Conservation (phyloP, 495 filamentous ascomycete genomes). For the Hypoxylon crocopeplum region DNA sequence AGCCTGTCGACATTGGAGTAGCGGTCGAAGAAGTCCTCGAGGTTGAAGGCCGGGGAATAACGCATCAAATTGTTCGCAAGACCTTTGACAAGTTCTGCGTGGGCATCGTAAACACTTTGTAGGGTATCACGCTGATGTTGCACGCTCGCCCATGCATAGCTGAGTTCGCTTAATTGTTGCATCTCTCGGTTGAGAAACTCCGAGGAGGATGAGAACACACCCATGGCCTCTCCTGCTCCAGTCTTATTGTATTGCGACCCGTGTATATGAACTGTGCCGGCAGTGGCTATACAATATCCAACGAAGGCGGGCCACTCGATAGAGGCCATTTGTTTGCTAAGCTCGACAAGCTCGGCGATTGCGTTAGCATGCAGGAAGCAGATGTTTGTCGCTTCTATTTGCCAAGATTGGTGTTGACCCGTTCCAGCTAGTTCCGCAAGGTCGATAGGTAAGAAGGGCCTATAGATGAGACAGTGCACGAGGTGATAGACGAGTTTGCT, state of each 20-base stretch:
- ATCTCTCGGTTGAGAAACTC: slow-evolving; percentile 79
- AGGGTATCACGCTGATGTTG: slow-evolving; percentile 81
- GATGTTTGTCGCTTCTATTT: slow-evolving; percentile 84
- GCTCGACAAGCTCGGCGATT: slow-evolving; percentile 81
- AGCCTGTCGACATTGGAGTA: slow-evolving; percentile 61
- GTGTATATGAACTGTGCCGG: slow-evolving; percentile 84
- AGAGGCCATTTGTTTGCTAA: slow-evolving; percentile 67
- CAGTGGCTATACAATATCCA: slow-evolving; percentile 81
- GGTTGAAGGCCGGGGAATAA: slow-evolving; percentile 78
- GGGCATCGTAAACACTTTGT: slow-evolving; percentile 73
- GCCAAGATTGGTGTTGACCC: slow-evolving; percentile 88
- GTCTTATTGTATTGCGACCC: slow-evolving; percentile 76
- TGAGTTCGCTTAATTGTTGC: slow-evolving; percentile 76
- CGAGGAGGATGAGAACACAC: slow-evolving; percentile 58
- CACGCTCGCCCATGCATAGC: slow-evolving; percentile 75
- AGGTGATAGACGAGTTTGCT: slow-evolving; percentile 86
- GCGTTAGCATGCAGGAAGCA: slow-evolving; percentile 89
- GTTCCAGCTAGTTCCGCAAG: slow-evolving; percentile 76
- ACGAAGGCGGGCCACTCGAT: slow-evolving; percentile 86
- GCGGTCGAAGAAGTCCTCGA: slow-evolving; percentile 86
- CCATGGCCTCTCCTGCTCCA: slow-evolving; percentile 65
- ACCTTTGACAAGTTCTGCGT: slow-evolving; percentile 75
- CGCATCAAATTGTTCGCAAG: slow-evolving; percentile 63
- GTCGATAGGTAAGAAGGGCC: slow-evolving; percentile 84
- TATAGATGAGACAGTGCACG: slow-evolving; percentile 83